These are phyloP conservation scores for Tetrapisispora phaffii DNA, from an alignment of 805 yeast species.

Conservation along the genomic window DNA sequence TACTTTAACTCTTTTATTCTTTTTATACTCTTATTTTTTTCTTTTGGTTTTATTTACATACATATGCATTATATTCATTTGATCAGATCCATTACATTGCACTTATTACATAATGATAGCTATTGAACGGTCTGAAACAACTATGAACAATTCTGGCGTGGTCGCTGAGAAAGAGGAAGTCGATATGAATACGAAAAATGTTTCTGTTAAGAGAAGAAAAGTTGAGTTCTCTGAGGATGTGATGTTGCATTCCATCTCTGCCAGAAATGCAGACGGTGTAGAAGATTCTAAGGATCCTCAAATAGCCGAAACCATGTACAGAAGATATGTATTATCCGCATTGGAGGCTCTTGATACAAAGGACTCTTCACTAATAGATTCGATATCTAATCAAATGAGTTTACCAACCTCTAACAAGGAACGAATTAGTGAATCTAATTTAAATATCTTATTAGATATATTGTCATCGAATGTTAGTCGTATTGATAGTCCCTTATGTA, in stretches of 20 bases:
- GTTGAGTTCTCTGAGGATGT: constrained; percentile 26
- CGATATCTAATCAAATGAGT: constrained; percentile 49
- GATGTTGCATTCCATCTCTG: constrained; percentile 9
- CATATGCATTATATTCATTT: background rate
- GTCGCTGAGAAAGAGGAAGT: background rate
- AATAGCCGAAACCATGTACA: constrained; percentile 31
- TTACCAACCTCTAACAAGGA: constrained; percentile 45
- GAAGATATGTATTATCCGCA: constrained; percentile 51
- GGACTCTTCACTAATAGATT: constrained; percentile 47
- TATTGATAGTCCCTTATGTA: constrained; percentile 45
- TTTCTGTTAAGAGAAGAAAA: constrained; percentile 19
- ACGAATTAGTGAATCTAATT: constrained; percentile 42
- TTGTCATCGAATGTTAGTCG: constrained; percentile 57
- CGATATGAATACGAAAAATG: background rate
- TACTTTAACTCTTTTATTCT: background rate
- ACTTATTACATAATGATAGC: background rate
- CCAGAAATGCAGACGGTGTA: constrained; percentile 3
- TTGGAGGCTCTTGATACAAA: constrained; percentile 55
- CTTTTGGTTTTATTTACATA: background rate
- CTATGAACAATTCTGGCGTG: background rate
- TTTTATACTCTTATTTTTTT: background rate
- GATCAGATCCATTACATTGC: background rate
- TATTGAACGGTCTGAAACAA: constrained; percentile 1
- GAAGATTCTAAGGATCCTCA: background rate
- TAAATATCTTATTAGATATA: constrained; percentile 45